Conservation (phyloP, 331 rosid species). For the Prunus yedoensis region DNA sequence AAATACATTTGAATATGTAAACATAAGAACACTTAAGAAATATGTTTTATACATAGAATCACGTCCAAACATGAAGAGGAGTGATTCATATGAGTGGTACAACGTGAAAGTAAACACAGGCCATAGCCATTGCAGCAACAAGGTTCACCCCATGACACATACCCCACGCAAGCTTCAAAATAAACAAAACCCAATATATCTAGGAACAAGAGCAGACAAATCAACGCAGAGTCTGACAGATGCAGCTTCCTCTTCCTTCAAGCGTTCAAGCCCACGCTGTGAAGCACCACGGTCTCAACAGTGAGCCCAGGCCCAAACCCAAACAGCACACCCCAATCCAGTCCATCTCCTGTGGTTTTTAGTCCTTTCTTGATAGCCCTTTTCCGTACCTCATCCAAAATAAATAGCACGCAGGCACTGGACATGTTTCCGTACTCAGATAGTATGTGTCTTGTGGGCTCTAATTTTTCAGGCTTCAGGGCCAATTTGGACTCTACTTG, state of each 20-base stretch:
- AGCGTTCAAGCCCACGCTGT: constrained; percentile 16
- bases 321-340: constrained; percentile 53
- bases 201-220: neutral
- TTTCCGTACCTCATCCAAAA: constrained; percentile 52
- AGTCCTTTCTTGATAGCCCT: constrained; percentile 31
- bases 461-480: constrained; percentile 42
- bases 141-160: too few species aligned
- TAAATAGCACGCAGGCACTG: constrained; percentile 53
- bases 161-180: neutral
- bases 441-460: constrained; percentile 41
- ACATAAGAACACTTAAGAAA: too few species aligned
- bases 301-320: constrained; percentile 40
- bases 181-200: neutral
- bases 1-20: too few species aligned
- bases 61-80: too few species aligned
- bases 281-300: constrained; percentile 35
- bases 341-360: constrained; percentile 47
- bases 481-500: constrained; percentile 42
- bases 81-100: too few species aligned
- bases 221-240: neutral
- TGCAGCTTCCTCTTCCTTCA: neutral
- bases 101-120: too few species aligned
- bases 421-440: constrained; percentile 61
- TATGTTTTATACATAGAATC: too few species aligned
- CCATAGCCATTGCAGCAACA: too few species aligned